Base-by-base conservation (phyloP, 305 asterid species). In the Ilex paraguariensis region DNA sequence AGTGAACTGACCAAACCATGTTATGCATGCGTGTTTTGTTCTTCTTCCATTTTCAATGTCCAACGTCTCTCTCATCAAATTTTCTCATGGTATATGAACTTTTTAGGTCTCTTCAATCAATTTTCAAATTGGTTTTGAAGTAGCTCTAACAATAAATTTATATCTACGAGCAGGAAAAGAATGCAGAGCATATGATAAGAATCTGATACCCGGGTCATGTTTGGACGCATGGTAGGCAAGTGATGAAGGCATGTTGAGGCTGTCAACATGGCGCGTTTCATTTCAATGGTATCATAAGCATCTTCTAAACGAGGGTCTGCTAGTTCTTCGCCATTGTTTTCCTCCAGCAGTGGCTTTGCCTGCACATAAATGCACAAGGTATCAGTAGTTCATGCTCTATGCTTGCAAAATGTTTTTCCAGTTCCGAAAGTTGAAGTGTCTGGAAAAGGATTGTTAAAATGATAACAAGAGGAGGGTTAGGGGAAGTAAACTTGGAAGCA, bases 241-340 rank as follows among this genome's bases (percentile, higher is more conserved):
- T 94, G 98, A 66, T 88, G 93, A 74, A 94, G 76, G 82, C 99
- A 94, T 36, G 78, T 75, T n/a, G 93, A 84, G 67, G 99, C 98
- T 60, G 90, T 66, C 63, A 72, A 84, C 86, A 91, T 84, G 59
- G 91, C 93, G 0, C 97, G 90, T 53, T 86, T 81, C 87, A 94
- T 83, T 65, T 94, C 96, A 60, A 59, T 44, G 48, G 63, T 64
- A 60, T 91, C 75, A 73, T 78, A 91, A 3, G 73, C 63, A 45
- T 81, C 85, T 59, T 78, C 90, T 62, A 94, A 54, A 52, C 74
- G 78, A 50, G 97, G 98, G 77, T 94, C 99, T 46, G 75, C 90
- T 60, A 94, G 57, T 77, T 83, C 94, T 71, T 85, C 76, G 32
- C 84, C 53, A 13, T 77, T 73, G 70, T 80, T 91, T 72, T 87